Evolutionary conservation across 2,329 filamentous ascomycete genomes (phyloP), one percentile per base, ranked within the genome.

Genomic region (Colletotrichum zoysiae): DNA sequence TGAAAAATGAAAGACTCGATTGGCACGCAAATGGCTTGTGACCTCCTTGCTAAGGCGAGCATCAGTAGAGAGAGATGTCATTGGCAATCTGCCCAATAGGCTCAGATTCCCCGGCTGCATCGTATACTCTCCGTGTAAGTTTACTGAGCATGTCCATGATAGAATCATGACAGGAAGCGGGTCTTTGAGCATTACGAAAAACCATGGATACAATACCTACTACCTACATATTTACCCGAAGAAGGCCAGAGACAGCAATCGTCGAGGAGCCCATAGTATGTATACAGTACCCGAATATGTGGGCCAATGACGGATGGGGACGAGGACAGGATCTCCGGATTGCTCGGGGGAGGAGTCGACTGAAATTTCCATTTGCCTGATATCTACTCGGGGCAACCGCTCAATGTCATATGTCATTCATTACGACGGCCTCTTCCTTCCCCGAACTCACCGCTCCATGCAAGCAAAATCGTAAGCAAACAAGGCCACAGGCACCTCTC

Each of bases 321-420:
- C 30, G 55, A 50, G 30, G 16, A 65, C 42, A 60, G n/a, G 14
- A 60, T 16, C 20, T 51, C 44, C 46, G 35, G 59, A n/a, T 48
- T 44, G 50, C 16, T 33, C 38, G 16, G 50, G 11, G 42, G 42
- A 26, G 35, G 30, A 33, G 20, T 35, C 38, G 53, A 55, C n/a
- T 35, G 30, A 30, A 30, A 30, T 40, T 51, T 26, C 46, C 44
- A 40, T 33, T 51, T 26, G 35, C 16, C 46, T 40, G 33, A 26
- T 51, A 35, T 5, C 18, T 46, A n/a, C 14, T 62, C 30, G 44
- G 59, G 46, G 46, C 61, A 33, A n/a, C 35, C 55, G 26, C 12
- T 26, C 61, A 18, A 35, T 30, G 14, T 64, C 18, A 30, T 55
- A 35, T 30, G n/a, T 64, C 23, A 30, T 55, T 40, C n/a, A 9